A percentile compares a stretch with the other conserved stretches of the same genome.
Evolutionary conservation across 1,284 basidiomycete genomes (phyloP).

Genomic region (Hymenochaete sp.): DNA sequence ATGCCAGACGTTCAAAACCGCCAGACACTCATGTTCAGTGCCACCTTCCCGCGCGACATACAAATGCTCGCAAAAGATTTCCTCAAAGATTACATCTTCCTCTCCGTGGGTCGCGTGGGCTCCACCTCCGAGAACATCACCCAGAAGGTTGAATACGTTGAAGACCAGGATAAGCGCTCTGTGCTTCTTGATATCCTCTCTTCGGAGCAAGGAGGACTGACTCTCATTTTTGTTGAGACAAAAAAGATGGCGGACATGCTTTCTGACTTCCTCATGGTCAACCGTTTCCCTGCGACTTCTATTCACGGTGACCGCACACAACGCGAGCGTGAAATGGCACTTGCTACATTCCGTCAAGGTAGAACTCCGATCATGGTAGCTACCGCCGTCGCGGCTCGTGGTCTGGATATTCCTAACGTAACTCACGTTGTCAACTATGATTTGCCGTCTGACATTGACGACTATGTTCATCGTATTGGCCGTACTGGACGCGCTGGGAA

Average conservation of each 20-base stretch:
- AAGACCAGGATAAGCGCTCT: slow-evolving; percentile 95
- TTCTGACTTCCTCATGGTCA: slow-evolving; percentile 88
- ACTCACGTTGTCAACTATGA: slow-evolving; percentile 99
- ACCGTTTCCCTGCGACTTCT: slow-evolving; percentile 85
- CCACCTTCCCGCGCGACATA: slow-evolving; percentile 98
- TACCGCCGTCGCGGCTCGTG: slow-evolving; percentile 97
- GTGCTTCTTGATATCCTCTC: slow-evolving; percentile 91
- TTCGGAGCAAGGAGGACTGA: slow-evolving; percentile 74
- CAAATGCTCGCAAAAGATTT: slow-evolving; percentile 96
- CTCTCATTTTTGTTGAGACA: slow-evolving; percentile 98
- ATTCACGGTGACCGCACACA: slow-evolving; percentile 98
- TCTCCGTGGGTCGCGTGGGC: slow-evolving; percentile 96
- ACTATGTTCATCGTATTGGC: slow-evolving; percentile 97
- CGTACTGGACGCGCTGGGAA: slow-evolving; percentile 99
- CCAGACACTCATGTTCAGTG: slow-evolving; percentile 99
- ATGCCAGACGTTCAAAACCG: slow-evolving; percentile 92
- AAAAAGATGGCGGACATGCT: slow-evolving; percentile 99
- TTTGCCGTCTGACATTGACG: slow-evolving; percentile 97
- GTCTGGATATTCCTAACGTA: slow-evolving; percentile 98
- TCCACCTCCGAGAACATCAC: slow-evolving; percentile 99
- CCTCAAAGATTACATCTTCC: slow-evolving; percentile 95
- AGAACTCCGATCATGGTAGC: slow-evolving; percentile 96
- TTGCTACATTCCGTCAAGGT: slow-evolving; percentile 93
- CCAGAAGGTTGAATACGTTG: slow-evolving; percentile 97
- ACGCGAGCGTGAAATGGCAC: slow-evolving; percentile 92